A percentile compares a stretch with the other conserved stretches of the same genome.
phyloP scores from a whole-genome alignment of 306 rosid species.

The Vachellia pachyceras region DNA sequence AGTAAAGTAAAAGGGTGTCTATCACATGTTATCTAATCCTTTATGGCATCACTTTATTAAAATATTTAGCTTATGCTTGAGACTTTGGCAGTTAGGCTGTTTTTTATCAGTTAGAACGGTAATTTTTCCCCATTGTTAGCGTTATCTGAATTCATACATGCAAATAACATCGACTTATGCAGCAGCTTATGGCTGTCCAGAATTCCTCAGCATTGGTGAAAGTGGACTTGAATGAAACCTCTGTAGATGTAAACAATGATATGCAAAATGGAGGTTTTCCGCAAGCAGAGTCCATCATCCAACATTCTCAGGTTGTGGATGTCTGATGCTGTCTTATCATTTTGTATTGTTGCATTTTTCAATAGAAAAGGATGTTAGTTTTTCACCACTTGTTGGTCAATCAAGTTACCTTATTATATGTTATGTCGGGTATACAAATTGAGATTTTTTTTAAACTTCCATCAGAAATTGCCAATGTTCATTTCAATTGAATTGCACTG shows the following conservation, averaged over 20 bases:
- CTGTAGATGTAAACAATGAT: constrained; percentile 36
- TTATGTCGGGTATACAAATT: background rate
- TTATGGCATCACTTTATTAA: constrained; percentile 1
- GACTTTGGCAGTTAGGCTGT: constrained; percentile 18
- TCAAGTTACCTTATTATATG: background rate
- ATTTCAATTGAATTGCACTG: background rate
- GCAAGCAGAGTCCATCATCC: constrained; percentile 64
- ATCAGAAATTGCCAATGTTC: background rate
- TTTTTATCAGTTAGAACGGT: constrained; percentile 21
- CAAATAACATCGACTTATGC: constrained; percentile 33
- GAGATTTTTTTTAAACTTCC: background rate
- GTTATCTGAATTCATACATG: constrained; percentile 28
- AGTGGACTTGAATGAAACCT: constrained; percentile 55
- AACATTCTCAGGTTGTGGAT: constrained; percentile 58
- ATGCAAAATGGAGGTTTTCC: constrained; percentile 54
- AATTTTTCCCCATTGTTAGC: constrained; percentile 14
- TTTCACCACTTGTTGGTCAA: constrained; percentile 1
- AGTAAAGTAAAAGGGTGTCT: background rate
- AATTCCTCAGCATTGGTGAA: constrained; percentile 56
- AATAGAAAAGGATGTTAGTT: constrained; percentile 18
- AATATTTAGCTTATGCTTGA: constrained; percentile 4
- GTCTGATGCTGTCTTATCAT: constrained; percentile 13
- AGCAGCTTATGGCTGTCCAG: constrained; percentile 59
- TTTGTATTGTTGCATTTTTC: constrained; percentile 1
- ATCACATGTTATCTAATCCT: background rate